Percentiles rank a stretch among this genome's conserved stretches.
phyloP scores from a whole-genome alignment of 495 filamentous ascomycete species.

The Schizothecium vesticola region DNA sequence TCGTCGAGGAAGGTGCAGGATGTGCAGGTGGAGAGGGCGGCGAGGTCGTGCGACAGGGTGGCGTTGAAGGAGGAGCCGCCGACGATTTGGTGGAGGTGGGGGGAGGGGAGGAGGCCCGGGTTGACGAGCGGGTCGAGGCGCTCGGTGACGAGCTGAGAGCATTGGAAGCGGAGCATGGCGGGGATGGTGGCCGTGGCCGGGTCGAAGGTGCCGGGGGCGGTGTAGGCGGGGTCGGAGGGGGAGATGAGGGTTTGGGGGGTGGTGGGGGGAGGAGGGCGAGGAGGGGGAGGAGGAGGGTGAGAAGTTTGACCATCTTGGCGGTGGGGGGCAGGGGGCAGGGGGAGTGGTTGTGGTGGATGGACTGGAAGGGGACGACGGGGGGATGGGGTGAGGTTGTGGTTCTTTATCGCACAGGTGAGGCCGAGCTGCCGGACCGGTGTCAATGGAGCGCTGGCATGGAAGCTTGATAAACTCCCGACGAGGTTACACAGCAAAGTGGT shows the following conservation, averaged over 20 bases:
- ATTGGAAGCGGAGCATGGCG: slow-evolving; percentile 30
- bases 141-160: slow-evolving; percentile 33
- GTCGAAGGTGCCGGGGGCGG: slow-evolving; percentile 13
- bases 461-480: not conserved
- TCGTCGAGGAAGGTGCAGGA: slow-evolving; percentile 30
- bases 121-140: slow-evolving; percentile 60
- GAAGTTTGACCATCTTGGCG: not conserved
- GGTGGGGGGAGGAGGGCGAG: not conserved
- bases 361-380: no score
- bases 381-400: not conserved
- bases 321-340: not conserved
- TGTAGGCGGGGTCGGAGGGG: not conserved
- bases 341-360: no score
- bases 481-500: not conserved
- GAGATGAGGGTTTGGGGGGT: not conserved
- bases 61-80: slow-evolving; percentile 64
- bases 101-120: slow-evolving; percentile 36
- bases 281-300: not conserved
- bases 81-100: slow-evolving; percentile 52
- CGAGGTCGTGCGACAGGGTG: slow-evolving; percentile 44
- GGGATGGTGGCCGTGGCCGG: slow-evolving; percentile 16
- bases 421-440: not conserved
- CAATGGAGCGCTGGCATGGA: not conserved
- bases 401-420: not conserved
- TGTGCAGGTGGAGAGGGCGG: slow-evolving; percentile 31